A percentile compares a stretch with the other conserved stretches of the same genome.
Evolutionary conservation across 345 rosid species (phyloP).

Genomic region (Crucihimalaya himalaica): DNA sequence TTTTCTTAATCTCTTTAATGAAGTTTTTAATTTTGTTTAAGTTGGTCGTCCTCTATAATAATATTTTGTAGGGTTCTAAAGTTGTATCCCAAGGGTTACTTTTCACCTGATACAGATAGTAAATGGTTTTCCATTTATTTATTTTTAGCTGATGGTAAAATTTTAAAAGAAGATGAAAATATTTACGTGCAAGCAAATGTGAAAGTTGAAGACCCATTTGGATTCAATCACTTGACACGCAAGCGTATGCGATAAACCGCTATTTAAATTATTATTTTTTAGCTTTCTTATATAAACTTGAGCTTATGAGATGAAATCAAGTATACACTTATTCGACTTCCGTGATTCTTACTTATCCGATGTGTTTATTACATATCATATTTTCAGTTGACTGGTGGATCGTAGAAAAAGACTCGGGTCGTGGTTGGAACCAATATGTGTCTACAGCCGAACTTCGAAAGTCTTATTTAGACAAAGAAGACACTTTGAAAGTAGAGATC

Average conservation of each 20-base stretch:
- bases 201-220: not conserved
- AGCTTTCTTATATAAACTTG: too few relatives aligned
- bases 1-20: too few relatives aligned
- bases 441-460: not conserved
- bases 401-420: fast-evolving
- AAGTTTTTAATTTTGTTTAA: too few relatives aligned
- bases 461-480: not conserved
- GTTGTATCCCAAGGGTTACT: constrained; percentile 5
- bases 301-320: too few relatives aligned
- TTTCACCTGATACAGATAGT: not conserved
- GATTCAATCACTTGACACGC: not conserved
- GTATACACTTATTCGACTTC: too few relatives aligned
- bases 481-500: not conserved
- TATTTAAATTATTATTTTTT: not conserved
- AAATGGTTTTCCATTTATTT: constrained; percentile 13
- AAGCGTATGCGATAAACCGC: not conserved
- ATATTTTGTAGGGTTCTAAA: not conserved
- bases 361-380: not conserved
- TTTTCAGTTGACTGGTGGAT: not conserved
- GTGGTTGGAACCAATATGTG: not conserved
- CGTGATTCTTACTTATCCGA: too few relatives aligned
- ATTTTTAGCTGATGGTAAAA: not conserved
- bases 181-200: not conserved
- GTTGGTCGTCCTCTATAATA: too few relatives aligned
- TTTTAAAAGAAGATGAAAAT: not conserved